Evolutionary conservation across 495 filamentous ascomycete genomes (phyloP).

Genomic region (Chaetomidium leptoderma): DNA sequence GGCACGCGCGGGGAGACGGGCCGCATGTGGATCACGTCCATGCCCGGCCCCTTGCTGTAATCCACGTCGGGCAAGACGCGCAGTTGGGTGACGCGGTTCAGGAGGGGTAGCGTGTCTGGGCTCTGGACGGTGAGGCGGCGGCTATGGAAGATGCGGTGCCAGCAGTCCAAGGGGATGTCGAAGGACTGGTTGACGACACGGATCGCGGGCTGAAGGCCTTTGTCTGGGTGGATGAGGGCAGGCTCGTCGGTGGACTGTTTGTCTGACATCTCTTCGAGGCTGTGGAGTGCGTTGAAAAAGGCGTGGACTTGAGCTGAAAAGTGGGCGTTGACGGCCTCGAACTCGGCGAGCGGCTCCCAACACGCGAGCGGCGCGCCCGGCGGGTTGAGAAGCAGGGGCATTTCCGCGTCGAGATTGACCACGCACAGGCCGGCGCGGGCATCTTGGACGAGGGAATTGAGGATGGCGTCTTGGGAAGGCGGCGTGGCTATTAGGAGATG

Average conservation of each 20-base stretch:
- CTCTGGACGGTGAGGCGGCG: conserved; percentile 6
- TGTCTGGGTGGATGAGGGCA: neutral
- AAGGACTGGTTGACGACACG: neutral
- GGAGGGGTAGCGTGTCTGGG: neutral
- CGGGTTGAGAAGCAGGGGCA: conserved; percentile 2
- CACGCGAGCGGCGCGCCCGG: neutral
- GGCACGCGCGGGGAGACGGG: conserved; percentile 3
- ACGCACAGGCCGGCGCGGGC: no score
- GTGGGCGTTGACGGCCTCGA: conserved; percentile 1
- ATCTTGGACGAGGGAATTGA: no score
- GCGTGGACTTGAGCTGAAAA: conserved; percentile 3
- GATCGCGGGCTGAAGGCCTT: neutral
- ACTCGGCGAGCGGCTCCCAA: neutral
- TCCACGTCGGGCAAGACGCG: neutral
- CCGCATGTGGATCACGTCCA: neutral
- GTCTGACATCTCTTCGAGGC: neutral
- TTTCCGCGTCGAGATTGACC: neutral
- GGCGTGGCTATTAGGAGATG: no score
- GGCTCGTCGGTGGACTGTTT: neutral
- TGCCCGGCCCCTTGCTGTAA: neutral
- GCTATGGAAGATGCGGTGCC: neutral
- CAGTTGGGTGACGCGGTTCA: conserved; percentile 3
- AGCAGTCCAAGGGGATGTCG: neutral
- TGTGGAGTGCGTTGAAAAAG: neutral
- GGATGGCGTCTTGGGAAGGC: no score